Evolutionary conservation across 148 eudicot genomes (phyloP).

Genomic region (Fagopyrum esculentum): DNA sequence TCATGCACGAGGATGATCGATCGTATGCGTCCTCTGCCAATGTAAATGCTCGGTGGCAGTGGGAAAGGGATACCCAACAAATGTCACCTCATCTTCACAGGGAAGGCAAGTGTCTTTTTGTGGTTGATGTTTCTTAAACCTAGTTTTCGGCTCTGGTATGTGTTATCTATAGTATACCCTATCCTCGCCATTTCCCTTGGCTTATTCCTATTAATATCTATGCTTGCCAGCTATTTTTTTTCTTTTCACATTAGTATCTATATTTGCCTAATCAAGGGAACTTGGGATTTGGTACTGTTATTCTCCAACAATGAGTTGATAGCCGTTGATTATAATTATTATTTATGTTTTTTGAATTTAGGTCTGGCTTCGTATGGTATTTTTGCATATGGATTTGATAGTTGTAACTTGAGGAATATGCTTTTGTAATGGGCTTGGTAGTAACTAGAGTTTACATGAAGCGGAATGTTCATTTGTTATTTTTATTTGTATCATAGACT

Average conservation of each 20-base stretch:
- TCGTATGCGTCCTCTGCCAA: constrained; percentile 11
- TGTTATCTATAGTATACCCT: not conserved
- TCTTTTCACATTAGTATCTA: not conserved
- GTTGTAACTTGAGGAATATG: not conserved
- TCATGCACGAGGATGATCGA: constrained; percentile 7
- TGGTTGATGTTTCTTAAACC: not conserved
- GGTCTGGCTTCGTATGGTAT: not conserved
- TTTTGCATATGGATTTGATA: not conserved
- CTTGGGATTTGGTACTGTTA: not conserved
- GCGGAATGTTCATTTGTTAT: not conserved
- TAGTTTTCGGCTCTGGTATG: not conserved
- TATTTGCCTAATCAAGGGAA: not conserved
- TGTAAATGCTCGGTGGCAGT: constrained; percentile 12
- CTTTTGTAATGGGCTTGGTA: too few relatives aligned
- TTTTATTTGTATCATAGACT: not conserved
- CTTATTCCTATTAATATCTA: not conserved
- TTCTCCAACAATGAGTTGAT: not conserved
- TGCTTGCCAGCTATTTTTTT: not conserved
- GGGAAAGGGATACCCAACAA: constrained; percentile 16
- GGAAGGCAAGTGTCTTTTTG: constrained; percentile 11
- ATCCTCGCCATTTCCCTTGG: not conserved
- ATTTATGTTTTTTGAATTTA: not conserved
- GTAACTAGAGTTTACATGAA: not conserved
- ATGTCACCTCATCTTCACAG: constrained; percentile 15
- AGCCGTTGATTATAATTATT: not conserved